Base-by-base conservation (phyloP, 805 yeast genomes). In the Kluyveromyces siamensis region DNA sequence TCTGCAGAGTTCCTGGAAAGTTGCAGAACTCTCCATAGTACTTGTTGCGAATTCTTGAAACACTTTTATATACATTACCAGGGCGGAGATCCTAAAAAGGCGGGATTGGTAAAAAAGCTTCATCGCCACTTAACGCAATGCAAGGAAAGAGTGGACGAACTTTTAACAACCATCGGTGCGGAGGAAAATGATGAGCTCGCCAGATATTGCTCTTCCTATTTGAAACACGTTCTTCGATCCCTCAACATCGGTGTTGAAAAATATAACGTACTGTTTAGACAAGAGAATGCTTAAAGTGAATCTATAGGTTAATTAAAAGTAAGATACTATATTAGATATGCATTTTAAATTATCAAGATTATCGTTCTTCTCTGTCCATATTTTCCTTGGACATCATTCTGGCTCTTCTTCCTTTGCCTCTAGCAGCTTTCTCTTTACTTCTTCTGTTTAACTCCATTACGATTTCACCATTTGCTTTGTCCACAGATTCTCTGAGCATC, bases 391-490 rank as follows among this genome's bases (percentile, higher is more conserved):
- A 58, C 46, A 68, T 62, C 64, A 69, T 64, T 55, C 72, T 67
- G 19, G 65, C 65, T 47, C 65, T 58, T 50, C 62, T 61, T 41
- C 66, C 72, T 49, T 73, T 73, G 42, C 70, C 70, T 47, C 72
- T 64, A 48, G 67, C 64, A 51, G 66, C 65, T 60, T 69, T 72
- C 36, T 72, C 75, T 80, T 90, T 63, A 76, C 71, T 55, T 80
- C 85, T 66, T 83, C 87, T 70, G 80, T 84, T 67, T 77, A 84
- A 55, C 79, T 66, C 70, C 66, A 64, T 81, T 46, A 89, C 86
- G 13, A 97, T 95, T 67, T 87, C 95, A 40, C 96, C 86, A 55
- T 83, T 79, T 11, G 97, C 97, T 56, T 85, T 84, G 54, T 90
- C 97, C 30, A 93, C 96, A 38, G 93, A 83, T 50, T 84, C 84